Conservation (phyloP, 2,329 filamentous ascomycete species). For the Fonsecaea erecta region DNA sequence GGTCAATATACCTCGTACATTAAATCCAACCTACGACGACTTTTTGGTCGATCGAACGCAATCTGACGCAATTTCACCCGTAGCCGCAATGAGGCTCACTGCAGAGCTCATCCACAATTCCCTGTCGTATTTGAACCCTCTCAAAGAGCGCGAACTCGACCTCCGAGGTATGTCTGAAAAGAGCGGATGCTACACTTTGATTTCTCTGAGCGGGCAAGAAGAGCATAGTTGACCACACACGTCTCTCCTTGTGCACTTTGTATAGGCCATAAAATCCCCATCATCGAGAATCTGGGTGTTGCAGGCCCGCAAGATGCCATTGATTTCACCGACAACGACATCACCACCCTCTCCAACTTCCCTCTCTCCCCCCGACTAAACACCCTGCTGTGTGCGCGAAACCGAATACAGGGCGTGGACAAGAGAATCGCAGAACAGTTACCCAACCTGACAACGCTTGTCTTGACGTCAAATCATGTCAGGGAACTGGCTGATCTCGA, state of each 20-base stretch:
- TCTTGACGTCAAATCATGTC: constrained; percentile 82
- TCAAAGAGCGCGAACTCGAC: constrained; percentile 98
- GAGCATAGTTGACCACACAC: constrained; percentile 83
- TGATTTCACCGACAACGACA: constrained; percentile 98
- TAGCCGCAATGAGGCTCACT: constrained; percentile 79
- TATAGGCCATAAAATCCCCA: constrained; percentile 96
- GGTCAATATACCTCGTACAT: no score
- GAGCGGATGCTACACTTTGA: constrained; percentile 90
- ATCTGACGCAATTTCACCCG: background rate
- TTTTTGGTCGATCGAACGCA: background rate
- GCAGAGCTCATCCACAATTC: constrained; percentile 92
- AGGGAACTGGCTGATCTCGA: constrained; percentile 86
- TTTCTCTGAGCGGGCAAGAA: constrained; percentile 50
- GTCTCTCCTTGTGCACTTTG: constrained; percentile 52
- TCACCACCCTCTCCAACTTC: constrained; percentile 86
- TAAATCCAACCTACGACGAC: background rate
- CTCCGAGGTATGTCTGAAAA: constrained; percentile 98
- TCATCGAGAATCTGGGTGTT: constrained; percentile 96
- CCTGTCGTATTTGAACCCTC: constrained; percentile 96
- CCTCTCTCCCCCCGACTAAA: constrained; percentile 85
- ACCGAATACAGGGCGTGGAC: constrained; percentile 83
- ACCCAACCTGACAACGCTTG: constrained; percentile 79
- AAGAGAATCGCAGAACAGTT: constrained; percentile 72
- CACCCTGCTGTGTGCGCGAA: constrained; percentile 86
- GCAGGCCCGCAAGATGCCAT: constrained; percentile 91